Evolutionary conservation across 2,329 filamentous ascomycete genomes (phyloP), one percentile per base, ranked within the genome.

Genomic region (Curvularia eragrostidis): DNA sequence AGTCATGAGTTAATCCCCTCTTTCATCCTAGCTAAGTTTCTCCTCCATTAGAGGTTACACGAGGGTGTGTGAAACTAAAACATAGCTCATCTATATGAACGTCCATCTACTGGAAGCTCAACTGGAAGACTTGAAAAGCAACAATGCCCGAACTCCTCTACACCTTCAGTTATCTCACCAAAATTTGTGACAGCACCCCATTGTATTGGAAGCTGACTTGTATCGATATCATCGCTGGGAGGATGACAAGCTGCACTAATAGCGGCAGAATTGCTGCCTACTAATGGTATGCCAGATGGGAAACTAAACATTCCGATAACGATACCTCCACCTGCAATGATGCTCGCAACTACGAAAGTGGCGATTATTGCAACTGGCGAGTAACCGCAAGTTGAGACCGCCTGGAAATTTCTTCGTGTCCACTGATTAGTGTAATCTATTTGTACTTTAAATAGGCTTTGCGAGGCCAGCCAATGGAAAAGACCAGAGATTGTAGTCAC

Each of bases 381-480:
- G 18, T 50, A 64, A 0, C 51, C 59, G 18, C 53, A 62, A 3
- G 63, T 65, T 13, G 54, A 58, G 15, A 56, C 42, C 12, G 24
- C 4, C 9, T 23, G 1, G 2, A 39, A 21, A 26, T 0, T 18
- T 15, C 13, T 12, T 26, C 41, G 13, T 28, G 41, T 44, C 2
- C 13, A 13, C 5, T 5, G 21, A 44, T 44, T 21, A 10, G 41
- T 44, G 12, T 8, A 10, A 7, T 18, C 19, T 3, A 44, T 44
- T n/a, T 44, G 41, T 10, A 44, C 41, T 24, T 44, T 58, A 62
- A 81, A 83, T 10, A 82, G 51, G 23, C 69, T 73, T 48, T 81
- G 77, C 1, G 78, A 80, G 5, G 78, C 67, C 1, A 81, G 69
- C 78, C 78, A 82, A 53, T 82, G 80, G 10, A 82, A 58, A 0